These are phyloP conservation scores for Astragalus glycyphyllos DNA, from an alignment of 306 rosid species.

Conservation along the genomic window DNA sequence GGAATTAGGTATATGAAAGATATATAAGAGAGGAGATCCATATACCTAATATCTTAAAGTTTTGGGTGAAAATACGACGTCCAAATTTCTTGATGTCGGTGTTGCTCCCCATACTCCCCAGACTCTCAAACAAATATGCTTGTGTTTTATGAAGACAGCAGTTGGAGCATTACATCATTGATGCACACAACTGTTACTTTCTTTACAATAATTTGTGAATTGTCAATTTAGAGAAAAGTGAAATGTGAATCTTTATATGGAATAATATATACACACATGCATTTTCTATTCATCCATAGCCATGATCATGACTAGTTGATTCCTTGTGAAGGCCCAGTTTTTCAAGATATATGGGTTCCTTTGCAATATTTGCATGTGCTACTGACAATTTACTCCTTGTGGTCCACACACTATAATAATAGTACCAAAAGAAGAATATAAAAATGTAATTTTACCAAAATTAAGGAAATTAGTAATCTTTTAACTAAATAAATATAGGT, in stretches of 20 bases:
- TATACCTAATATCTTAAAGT: too few relatives aligned
- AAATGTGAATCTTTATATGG: conserved; percentile 1
- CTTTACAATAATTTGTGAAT: too few relatives aligned
- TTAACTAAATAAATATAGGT: too few relatives aligned
- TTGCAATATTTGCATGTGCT: conserved; percentile 22
- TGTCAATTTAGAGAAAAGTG: neutral
- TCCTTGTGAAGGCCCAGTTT: conserved; percentile 31
- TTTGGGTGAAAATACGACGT: too few relatives aligned
- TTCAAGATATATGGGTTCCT: neutral
- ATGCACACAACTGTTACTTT: conserved; percentile 7
- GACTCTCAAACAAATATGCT: too few relatives aligned
- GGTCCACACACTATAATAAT: conserved; percentile 22
- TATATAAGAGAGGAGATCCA: too few relatives aligned
- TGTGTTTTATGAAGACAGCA: too few relatives aligned
- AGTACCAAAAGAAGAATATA: neutral
- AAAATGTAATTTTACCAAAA: neutral
- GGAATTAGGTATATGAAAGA: too few relatives aligned
- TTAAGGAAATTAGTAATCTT: too few relatives aligned
- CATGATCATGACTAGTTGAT: neutral
- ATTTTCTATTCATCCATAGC: neutral
- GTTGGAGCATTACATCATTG: conserved; percentile 3
- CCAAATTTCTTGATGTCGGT: too few relatives aligned
- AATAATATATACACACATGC: neutral
- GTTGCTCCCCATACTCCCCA: too few relatives aligned
- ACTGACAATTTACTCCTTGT: neutral